phyloP scores from a whole-genome alignment of 345 rosid genomes.

The Bruguiera gymnorhiza region DNA sequence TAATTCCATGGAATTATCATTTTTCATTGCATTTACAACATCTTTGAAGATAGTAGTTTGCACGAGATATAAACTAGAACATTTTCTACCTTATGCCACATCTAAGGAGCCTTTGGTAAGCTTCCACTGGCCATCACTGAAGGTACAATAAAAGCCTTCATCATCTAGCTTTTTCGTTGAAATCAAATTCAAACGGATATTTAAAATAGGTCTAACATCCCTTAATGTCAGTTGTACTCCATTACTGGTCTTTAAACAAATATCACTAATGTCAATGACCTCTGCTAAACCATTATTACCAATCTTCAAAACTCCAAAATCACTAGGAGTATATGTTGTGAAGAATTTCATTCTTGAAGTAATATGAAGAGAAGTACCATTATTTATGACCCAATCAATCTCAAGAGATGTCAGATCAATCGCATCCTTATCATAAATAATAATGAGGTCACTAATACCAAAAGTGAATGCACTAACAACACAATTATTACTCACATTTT shows the following conservation, averaged over 20 bases:
- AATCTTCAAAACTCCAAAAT: background rate
- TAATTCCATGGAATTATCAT: no score
- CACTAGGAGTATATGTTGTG: background rate
- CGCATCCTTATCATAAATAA: background rate
- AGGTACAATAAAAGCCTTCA: background rate
- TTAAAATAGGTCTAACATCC: background rate
- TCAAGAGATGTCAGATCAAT: background rate
- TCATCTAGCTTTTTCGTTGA: background rate
- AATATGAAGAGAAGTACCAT: background rate
- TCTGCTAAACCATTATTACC: background rate
- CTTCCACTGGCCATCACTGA: background rate
- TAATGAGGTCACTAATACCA: background rate
- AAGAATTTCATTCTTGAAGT: background rate
- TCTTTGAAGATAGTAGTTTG: no score
- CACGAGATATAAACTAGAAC: no score
- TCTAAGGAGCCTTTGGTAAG: no score
- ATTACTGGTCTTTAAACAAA: background rate
- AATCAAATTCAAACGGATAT: background rate
- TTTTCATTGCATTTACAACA: no score
- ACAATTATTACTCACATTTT: no score
- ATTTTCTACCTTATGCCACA: no score
- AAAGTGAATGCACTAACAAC: no score
- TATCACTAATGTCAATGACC: background rate
- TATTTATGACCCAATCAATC: background rate
- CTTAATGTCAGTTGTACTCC: background rate